Base-by-base conservation (phyloP, 306 rosid genomes). In the Rosa persica region DNA sequence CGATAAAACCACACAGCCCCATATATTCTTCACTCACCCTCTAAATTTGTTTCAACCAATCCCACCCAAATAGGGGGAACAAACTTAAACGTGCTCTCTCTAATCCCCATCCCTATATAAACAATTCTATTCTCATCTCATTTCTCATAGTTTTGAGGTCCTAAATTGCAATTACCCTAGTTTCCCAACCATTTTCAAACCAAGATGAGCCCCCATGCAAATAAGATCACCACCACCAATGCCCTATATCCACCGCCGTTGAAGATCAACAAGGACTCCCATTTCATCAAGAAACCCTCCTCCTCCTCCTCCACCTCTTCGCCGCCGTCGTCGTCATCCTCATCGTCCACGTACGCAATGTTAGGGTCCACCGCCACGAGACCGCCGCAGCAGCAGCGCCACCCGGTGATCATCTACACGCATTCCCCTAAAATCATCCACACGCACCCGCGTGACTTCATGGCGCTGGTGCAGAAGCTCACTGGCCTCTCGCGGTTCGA, bases 351-450 rank as follows among this genome's bases (percentile, higher is more conserved):
- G 0, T 71, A 81, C 43, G 79, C 40, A 67, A 27, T 51, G 12
- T 20, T 65, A 1, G 47, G 80, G 10, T 4, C 80, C 1, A 58
- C 38, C 58, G 40, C 17, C 62, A 7, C 43, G 0, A 13, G 49
- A 9, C 88, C 82, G 3, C 85, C 75, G 0, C 89, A 72, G 75
- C 87, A 78, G 0, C 97, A 84, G 17, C 92, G 93, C 0, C 93
- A 87, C 0, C 98, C 96, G 1, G 91, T 93, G 3, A 93, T 93
- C 13, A 93, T 93, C 34, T 93, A 93, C 78, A 90, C 98, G 6
- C 98, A 93, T 83, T 89, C 96, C 7, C 98, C 98, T 0, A 87
- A 86, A n/a, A 16, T 90, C 6, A 93, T 93, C 22, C 96, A 93
- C 38, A 93, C 96, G 23, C 84, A 87, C 12, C 96, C 93, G 5